Evolutionary conservation across 257 asterid species (phyloP).

Genomic region (Solanum pennellii): DNA sequence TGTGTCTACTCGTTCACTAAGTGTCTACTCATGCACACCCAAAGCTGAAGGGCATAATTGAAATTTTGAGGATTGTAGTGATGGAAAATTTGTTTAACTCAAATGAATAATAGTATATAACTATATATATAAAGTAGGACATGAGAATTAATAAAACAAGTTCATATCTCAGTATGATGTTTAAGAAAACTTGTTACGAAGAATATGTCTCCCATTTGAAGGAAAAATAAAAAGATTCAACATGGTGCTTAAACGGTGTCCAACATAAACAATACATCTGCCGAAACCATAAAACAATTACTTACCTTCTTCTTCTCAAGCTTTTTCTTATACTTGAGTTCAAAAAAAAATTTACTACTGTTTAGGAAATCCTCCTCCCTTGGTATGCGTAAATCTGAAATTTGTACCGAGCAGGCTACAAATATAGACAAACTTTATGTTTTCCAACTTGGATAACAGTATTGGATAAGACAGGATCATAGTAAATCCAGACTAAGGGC

Average conservation of each 20-base stretch:
- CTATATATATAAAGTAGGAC: background rate
- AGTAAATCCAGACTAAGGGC: background rate
- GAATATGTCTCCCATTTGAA: background rate
- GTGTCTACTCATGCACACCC: background rate
- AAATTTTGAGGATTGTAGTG: background rate
- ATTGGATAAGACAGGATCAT: background rate
- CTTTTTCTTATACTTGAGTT: background rate
- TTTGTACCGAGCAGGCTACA: background rate
- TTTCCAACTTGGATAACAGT: background rate
- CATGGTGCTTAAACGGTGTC: background rate
- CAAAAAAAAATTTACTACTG: background rate
- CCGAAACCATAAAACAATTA: background rate
- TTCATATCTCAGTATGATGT: background rate
- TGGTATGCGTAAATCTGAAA: background rate
- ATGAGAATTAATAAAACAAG: background rate
- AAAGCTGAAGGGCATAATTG: background rate
- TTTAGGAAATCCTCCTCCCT: background rate
- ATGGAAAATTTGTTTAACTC: background rate
- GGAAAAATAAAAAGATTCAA: background rate
- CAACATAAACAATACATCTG: background rate
- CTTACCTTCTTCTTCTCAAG: background rate
- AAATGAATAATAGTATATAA: background rate
- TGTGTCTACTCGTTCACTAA: no score
- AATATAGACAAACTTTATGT: background rate
- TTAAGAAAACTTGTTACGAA: background rate